phyloP scores from a whole-genome alignment of 139 green algal genomes.

The Ettlia oleoabundans region DNA sequence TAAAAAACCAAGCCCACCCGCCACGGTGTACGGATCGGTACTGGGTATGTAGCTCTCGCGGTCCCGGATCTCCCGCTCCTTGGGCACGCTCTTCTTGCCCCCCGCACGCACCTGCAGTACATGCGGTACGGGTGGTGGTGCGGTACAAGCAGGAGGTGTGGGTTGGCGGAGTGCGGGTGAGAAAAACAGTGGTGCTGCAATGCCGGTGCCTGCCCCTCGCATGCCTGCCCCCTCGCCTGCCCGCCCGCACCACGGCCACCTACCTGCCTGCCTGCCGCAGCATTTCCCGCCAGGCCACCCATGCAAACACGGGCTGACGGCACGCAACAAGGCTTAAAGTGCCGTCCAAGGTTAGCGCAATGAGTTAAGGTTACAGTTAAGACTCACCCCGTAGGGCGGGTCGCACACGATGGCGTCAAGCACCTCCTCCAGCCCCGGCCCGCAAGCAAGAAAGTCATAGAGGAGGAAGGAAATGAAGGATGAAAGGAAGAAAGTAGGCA shows the following conservation, averaged over 20 bases:
- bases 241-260: too few species aligned
- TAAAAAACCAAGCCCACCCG: constrained; percentile 10
- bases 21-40: constrained; percentile 85
- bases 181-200: not conserved
- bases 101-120: constrained; percentile 80
- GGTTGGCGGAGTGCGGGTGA: too few species aligned
- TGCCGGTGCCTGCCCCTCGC: not conserved
- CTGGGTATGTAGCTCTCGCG: constrained; percentile 70
- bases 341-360: too few species aligned
- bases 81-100: constrained; percentile 75
- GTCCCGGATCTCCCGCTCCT: constrained; percentile 51
- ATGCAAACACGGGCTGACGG: too few species aligned
- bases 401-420: constrained; percentile 92
- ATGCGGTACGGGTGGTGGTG: too few species aligned
- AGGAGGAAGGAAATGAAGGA: not conserved
- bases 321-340: too few species aligned
- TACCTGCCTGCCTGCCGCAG: too few species aligned
- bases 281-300: not conserved
- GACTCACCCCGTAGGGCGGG: constrained; percentile 89
- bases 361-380: too few species aligned
- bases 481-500: not conserved
- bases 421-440: constrained; percentile 51
- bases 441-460: not conserved
- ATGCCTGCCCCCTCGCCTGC: not conserved
- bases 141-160: too few species aligned